phyloP scores from a whole-genome alignment of 306 rosid species.

The Parietaria judaica region DNA sequence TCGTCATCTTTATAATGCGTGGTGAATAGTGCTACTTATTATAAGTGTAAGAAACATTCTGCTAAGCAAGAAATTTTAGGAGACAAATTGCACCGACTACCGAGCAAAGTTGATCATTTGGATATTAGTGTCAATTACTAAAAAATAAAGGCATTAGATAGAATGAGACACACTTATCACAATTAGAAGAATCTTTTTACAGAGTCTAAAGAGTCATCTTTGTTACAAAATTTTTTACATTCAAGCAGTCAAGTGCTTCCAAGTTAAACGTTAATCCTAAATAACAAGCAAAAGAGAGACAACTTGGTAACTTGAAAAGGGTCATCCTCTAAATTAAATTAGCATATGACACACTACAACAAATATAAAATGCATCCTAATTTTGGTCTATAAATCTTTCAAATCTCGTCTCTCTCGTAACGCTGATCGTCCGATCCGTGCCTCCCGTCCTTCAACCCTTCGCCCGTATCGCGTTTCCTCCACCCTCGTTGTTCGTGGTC shows the following conservation, averaged over 20 bases:
- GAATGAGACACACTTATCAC: constrained; percentile 4
- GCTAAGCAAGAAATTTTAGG: too few relatives aligned
- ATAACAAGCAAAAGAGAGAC: constrained; percentile 1
- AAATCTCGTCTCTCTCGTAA: constrained; percentile 17
- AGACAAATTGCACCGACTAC: too few relatives aligned
- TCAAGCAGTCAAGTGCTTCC: constrained; percentile 7
- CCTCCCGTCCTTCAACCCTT: constrained; percentile 19
- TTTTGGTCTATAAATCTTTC: background rate
- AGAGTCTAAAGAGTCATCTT: constrained; percentile 14
- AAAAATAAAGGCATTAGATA: background rate
- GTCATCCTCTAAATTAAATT: constrained; percentile 8
- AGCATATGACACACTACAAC: constrained; percentile 18
- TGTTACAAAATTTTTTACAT: constrained; percentile 10
- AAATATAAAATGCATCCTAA: constrained; percentile 5
- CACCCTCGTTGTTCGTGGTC: constrained; percentile 31
- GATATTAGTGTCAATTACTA: too few relatives aligned
- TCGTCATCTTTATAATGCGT: too few relatives aligned
- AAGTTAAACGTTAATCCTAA: constrained; percentile 19
- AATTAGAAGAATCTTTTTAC: constrained; percentile 18
- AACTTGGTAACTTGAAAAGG: background rate
- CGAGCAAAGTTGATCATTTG: too few relatives aligned
- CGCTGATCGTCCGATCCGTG: constrained; percentile 15
- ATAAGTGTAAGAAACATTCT: too few relatives aligned
- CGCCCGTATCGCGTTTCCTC: constrained; percentile 34
- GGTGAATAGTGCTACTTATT: too few relatives aligned